Conservation (phyloP, 1,284 basidiomycete genomes). For the Cutaneotrichosporon sp. region DNA sequence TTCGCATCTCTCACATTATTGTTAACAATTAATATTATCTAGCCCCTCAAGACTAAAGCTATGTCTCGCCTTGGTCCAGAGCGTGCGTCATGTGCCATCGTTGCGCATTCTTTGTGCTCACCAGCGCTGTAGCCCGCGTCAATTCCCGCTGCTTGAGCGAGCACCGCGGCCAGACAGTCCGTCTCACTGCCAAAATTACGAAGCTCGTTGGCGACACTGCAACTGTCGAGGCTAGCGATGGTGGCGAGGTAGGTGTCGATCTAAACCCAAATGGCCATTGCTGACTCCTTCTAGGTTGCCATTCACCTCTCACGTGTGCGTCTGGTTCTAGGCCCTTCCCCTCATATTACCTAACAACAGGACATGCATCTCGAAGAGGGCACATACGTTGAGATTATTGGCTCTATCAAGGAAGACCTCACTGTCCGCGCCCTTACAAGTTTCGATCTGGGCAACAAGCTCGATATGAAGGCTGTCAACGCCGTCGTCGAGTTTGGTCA, state of each 20-base stretch:
- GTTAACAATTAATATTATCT: too few relatives aligned
- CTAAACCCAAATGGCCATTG: background rate
- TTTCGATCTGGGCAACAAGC: constrained; percentile 59
- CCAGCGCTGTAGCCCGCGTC: constrained; percentile 45
- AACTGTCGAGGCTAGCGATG: constrained; percentile 66
- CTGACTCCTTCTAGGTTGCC: constrained; percentile 50
- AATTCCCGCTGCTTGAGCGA: constrained; percentile 36
- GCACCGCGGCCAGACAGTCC: constrained; percentile 55
- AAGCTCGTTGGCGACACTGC: constrained; percentile 57
- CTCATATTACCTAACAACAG: constrained; percentile 38
- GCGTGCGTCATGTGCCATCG: too few relatives aligned
- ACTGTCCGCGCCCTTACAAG: constrained; percentile 61
- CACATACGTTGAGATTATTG: constrained; percentile 69
- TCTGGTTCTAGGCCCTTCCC: background rate
- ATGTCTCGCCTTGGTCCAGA: constrained; percentile 43
- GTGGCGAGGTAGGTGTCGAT: constrained; percentile 54
- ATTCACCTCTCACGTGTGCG: constrained; percentile 55
- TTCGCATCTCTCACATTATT: background rate
- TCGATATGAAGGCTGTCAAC: constrained; percentile 50
- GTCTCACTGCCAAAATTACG: constrained; percentile 66
- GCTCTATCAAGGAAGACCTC: constrained; percentile 59
- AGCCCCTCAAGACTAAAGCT: constrained; percentile 1
- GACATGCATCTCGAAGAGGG: constrained; percentile 53
- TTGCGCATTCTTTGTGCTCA: too few relatives aligned
- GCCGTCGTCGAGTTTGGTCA: constrained; percentile 40